Base-by-base conservation (phyloP, 345 rosid species). In the Ceriops decandra region DNA sequence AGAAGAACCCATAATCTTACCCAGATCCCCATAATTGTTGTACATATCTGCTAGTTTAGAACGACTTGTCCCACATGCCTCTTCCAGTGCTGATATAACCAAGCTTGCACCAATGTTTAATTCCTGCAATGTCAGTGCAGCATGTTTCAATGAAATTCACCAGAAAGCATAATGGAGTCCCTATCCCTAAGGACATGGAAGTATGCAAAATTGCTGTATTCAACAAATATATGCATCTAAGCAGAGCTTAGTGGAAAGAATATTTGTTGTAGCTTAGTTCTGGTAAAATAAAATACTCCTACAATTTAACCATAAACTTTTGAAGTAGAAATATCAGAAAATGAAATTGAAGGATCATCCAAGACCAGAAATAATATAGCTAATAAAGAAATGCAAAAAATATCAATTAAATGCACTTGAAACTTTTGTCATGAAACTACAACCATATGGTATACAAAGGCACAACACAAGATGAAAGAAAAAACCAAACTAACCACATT, bases 41-140 rank as follows among this genome's bases (percentile, higher is more conserved):
- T 93, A 90, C 96, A 87, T 82, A 42, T 90, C 96, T 76, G 81
- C 84, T 72, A 90, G 71, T 74, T 80, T 90, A 61, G 90, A 84
- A 53, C 87, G 83, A 38, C 63, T 85, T 35, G 85, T 83, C 77
- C 97, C 97, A 74, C 98, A 90, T 63, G 92, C 91, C 79, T 90
- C 98, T 82, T 88, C 92, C 77, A 92, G 54, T 28, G 96, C 93
- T 30, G 98, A 80, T 33, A 88, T 62, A 60, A 92, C 88, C 76
- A 90, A 80, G 79, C 91, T 84, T 69, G 89, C 93, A 56, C 98
- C 98, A 74, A 92, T 87, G 57, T 92, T 90, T 47, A 90, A 85
- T 69, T 87, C 96, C 95, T 92, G 82, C 68, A 72, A 63, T 51
- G 71, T 46, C 75, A n/a, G 47, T 62, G 69, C 65, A 68, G 62